Evolutionary conservation across 2,329 filamentous ascomycete species (phyloP).

Genomic region (Colletotrichum brevisporum): DNA sequence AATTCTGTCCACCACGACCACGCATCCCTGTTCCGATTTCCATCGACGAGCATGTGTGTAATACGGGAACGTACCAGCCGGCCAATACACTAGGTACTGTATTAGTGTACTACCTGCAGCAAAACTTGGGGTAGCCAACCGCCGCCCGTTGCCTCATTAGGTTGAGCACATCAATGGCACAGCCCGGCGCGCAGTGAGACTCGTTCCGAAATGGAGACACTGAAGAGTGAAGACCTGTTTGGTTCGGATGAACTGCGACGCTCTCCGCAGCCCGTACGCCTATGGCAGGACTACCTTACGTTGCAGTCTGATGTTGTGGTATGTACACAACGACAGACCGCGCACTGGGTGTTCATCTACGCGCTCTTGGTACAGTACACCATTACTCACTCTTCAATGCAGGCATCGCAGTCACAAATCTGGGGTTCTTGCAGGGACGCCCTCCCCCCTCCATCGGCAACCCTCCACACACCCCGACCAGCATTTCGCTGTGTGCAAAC

Average conservation of each 20-base stretch:
- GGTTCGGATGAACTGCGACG: not conserved
- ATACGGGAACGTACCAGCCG: conserved; percentile 22
- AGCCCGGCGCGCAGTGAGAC: conserved; percentile 62
- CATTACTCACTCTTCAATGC: conserved; percentile 6
- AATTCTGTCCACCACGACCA: not conserved
- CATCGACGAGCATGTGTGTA: not conserved
- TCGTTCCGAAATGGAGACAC: not conserved
- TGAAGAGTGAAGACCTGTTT: not conserved
- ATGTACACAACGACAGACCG: too few relatives aligned
- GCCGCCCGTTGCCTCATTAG: not conserved
- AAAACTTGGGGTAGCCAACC: conserved; percentile 23
- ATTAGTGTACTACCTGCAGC: conserved; percentile 21
- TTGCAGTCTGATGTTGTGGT: too few relatives aligned
- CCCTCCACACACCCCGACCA: conserved; percentile 5
- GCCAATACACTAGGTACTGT: not conserved
- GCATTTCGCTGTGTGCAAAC: not conserved
- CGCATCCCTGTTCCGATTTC: conserved; percentile 5
- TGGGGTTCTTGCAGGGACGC: conserved; percentile 26
- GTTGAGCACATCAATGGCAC: not conserved
- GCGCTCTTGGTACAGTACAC: not conserved
- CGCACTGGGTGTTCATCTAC: too few relatives aligned
- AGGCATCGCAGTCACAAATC: conserved; percentile 9
- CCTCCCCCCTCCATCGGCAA: not conserved
- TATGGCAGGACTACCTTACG: not conserved
- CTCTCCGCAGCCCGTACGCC: conserved; percentile 1